Evolutionary conservation across 306 rosid species (phyloP).

Genomic region (Sechiopsis laciniata): DNA sequence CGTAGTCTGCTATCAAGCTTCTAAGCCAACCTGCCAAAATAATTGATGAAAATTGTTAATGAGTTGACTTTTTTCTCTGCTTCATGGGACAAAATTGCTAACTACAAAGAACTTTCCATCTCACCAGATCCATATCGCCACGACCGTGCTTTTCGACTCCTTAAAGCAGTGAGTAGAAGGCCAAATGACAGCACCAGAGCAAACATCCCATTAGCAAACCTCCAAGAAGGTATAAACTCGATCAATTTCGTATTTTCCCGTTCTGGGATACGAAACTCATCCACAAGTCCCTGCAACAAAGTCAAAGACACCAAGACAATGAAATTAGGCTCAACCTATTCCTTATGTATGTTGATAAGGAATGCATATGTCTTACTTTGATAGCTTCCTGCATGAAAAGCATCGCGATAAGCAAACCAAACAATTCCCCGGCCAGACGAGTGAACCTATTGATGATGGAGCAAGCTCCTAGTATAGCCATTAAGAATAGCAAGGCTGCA

Average conservation of each 20-base stretch:
- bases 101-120: conserved; percentile 12
- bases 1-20: conserved; percentile 89
- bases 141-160: conserved; percentile 87
- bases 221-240: conserved; percentile 76
- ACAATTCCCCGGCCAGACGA: conserved; percentile 85
- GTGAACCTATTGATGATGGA: conserved; percentile 95
- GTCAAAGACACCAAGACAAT: background rate
- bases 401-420: conserved; percentile 93
- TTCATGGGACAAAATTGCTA: background rate
- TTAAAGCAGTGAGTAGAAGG: conserved; percentile 79
- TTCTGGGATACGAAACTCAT: conserved; percentile 69
- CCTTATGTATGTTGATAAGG: background rate
- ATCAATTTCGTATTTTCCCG: conserved; percentile 42
- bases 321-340: background rate
- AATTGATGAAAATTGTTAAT: background rate
- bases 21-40: conserved; percentile 65
- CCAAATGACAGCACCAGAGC: conserved; percentile 96
- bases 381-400: conserved; percentile 97
- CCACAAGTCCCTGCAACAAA: conserved; percentile 62
- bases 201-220: conserved; percentile 96
- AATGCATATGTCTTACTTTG: conserved; percentile 44
- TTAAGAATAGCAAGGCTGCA: conserved; percentile 58
- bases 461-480: conserved; percentile 89
- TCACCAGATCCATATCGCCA: conserved; percentile 96
- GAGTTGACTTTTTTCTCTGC: background rate